Evolutionary conservation across 139 green algal species (phyloP).

Genomic region (Asterochloris sp.): DNA sequence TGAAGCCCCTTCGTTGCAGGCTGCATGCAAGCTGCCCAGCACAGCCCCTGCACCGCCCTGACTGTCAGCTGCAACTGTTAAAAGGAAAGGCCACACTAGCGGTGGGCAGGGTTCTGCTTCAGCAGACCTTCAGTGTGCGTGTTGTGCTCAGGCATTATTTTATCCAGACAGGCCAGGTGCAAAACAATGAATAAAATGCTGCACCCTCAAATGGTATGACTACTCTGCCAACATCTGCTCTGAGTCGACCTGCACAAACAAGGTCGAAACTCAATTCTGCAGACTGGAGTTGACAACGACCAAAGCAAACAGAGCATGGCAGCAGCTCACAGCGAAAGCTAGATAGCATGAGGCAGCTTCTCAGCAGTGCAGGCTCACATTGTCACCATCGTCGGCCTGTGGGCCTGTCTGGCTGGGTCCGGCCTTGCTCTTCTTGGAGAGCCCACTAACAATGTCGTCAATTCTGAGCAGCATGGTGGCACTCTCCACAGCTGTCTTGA

Average conservation of each 20-base stretch:
- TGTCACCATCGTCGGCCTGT: slow-evolving; percentile 51
- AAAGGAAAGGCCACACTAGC: no score
- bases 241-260: slow-evolving; percentile 65
- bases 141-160: no score
- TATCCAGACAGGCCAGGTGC: no score
- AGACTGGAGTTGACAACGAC: neutral
- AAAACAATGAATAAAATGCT: no score
- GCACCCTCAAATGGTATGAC: neutral
- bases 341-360: neutral
- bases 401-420: slow-evolving; percentile 30
- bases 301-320: neutral
- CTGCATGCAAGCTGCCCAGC: no score
- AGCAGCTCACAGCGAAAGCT: neutral
- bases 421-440: slow-evolving; percentile 73
- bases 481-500: slow-evolving; percentile 94
- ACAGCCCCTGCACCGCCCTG: no score
- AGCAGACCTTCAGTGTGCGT: no score
- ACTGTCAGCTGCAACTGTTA: no score
- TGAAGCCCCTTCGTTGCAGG: no score
- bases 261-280: slow-evolving; percentile 23
- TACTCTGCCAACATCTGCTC: slow-evolving; percentile 77
- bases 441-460: slow-evolving; percentile 96
- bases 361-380: slow-evolving; percentile 19
- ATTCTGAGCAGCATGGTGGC: slow-evolving; percentile 96
- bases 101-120: no score